phyloP scores from a whole-genome alignment of 73 alveolate species.

The Urostyla sp. region DNA sequence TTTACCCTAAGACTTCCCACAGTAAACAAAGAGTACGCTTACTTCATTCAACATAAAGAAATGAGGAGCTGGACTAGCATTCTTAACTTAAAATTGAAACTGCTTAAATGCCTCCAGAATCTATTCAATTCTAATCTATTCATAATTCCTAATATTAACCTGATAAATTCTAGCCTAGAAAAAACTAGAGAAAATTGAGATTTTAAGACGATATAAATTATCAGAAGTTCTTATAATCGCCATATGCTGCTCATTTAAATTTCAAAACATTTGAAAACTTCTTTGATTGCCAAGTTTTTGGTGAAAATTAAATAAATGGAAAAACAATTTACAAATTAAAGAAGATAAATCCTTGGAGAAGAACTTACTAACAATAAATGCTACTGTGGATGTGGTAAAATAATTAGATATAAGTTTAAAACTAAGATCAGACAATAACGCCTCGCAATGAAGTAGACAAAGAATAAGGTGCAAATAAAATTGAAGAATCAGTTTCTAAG shows the following conservation, averaged over 20 bases:
- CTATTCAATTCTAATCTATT: no score
- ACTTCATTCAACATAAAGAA: no score
- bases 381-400: constrained; percentile 31
- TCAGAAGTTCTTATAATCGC: constrained; percentile 6
- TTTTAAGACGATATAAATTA: background rate
- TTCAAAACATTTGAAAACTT: constrained; percentile 37
- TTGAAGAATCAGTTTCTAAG: background rate
- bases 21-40: no score
- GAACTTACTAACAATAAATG: constrained; percentile 12
- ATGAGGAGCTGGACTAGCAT: no score
- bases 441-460: background rate
- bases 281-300: constrained; percentile 25
- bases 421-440: background rate
- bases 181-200: background rate
- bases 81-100: no score
- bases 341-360: constrained; percentile 17
- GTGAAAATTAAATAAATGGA: constrained; percentile 4
- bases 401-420: background rate
- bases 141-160: no score
- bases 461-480: background rate
- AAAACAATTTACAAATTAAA: constrained; percentile 28
- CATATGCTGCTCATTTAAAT: constrained; percentile 50
- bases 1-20: no score
- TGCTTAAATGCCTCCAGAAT: no score
- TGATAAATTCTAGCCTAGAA: no score